Evolutionary conservation across 306 rosid species (phyloP).

Genomic region (Neltuma alba): DNA sequence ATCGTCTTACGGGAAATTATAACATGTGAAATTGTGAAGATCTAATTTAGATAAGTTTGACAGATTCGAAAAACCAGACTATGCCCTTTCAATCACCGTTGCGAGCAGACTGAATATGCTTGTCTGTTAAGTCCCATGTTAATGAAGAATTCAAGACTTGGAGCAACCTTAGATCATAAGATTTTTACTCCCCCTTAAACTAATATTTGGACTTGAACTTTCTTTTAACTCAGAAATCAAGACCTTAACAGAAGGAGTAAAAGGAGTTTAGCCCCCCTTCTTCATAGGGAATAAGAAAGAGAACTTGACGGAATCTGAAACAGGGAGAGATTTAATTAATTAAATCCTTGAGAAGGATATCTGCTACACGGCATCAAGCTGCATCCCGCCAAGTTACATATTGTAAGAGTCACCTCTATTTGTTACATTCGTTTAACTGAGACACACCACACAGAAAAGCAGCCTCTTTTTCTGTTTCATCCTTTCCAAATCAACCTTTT

Average conservation of each 20-base stretch:
- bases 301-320: not conserved
- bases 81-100: no score
- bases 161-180: not conserved
- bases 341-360: not conserved
- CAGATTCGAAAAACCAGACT: not conserved
- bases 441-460: constrained; percentile 7
- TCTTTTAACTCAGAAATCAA: not conserved
- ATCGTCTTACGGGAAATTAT: no score
- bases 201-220: not conserved
- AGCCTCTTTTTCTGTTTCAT: not conserved
- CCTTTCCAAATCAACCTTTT: not conserved
- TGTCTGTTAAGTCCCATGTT: not conserved
- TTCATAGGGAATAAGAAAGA: not conserved
- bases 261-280: not conserved
- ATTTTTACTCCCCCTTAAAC: not conserved
- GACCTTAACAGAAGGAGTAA: not conserved
- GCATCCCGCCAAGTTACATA: not conserved
- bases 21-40: no score
- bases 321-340: not conserved
- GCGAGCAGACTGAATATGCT: not conserved
- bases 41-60: constrained; percentile 25
- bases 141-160: not conserved
- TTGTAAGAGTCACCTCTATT: not conserved
- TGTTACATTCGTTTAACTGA: not conserved
- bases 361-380: not conserved